Percentiles rank a stretch among this genome's conserved stretches.
These are phyloP conservation scores for Sporothrix pallida DNA, from an alignment of 2,329 filamentous ascomycete genomes.

Conservation along the genomic window DNA sequence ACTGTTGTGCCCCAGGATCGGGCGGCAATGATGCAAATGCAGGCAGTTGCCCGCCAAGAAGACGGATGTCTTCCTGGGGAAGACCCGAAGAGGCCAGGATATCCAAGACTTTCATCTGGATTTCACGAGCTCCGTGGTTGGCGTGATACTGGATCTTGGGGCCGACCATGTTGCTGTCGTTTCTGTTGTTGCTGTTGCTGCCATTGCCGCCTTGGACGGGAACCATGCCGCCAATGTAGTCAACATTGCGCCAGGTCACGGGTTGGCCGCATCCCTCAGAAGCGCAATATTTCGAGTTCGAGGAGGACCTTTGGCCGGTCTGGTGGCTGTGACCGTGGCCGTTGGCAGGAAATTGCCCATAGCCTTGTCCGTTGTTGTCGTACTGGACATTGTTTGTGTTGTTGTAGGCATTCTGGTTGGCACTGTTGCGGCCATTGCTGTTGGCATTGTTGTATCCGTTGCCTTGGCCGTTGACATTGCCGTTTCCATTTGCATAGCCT, in stretches of 20 bases:
- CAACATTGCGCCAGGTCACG: constrained; percentile 29
- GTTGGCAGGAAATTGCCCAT: too few species aligned
- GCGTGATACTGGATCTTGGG: neutral
- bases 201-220: neutral
- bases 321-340: too few species aligned
- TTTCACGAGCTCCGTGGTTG: constrained; percentile 32
- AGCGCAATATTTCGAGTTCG: neutral
- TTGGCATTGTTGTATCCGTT: neutral
- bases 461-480: neutral
- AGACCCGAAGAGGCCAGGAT: neutral
- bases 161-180: neutral
- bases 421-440: too few species aligned
- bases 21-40: constrained; percentile 14
- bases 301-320: neutral
- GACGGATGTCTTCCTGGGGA: constrained; percentile 20
- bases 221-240: neutral
- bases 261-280: neutral
- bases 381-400: neutral
- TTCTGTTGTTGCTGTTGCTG: neutral
- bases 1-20: neutral
- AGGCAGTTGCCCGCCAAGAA: neutral
- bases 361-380: neutral
- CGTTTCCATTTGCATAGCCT: too few species aligned
- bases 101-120: constrained; percentile 28
- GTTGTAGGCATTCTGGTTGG: too few species aligned